Evolutionary conservation across 129 eudicot species (phyloP), one percentile per base, ranked within the genome.

Genomic region (Centella asiatica): DNA sequence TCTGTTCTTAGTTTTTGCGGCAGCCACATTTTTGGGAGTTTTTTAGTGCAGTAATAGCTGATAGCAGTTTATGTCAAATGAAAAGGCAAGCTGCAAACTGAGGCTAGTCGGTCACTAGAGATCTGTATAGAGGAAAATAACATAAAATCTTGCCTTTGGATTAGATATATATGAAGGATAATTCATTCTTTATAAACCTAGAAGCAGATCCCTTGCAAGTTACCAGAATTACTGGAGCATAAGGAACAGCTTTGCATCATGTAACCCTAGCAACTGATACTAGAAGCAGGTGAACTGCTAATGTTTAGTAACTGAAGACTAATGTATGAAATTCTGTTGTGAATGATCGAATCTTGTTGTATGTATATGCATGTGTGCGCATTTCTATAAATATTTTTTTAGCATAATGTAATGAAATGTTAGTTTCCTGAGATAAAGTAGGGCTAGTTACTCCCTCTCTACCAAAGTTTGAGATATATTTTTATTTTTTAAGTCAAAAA

Each of bases 11-110:
- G 68, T 81, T 47, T 90, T 90, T 76, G 95, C 95, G 4, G 81
- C 72, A 33, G 98, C 95, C 23, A 87, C 98, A 51, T 87, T 84
- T 77, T 86, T 90, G 33, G 98, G 98, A 57, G 82, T 90, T 37
- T 86, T 90, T 74, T 86, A 83, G 57, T 28, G 62, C 37, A 69
- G 65, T 46, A 19, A 32, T 51, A 57, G 68, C 66, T 39, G 48
- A 29, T 39, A 44, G 34, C 10, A 51, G 27, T 33, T 23, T 18
- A 25, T 36, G 53, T 29, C 64, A 57, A 60, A 39, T 57, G 8
- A 44, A 37, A 68, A 22, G 27, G 48, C n/a, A 15, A n/a, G 26
- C 65, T 19, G 46, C 31, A 9, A 22, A 44, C 18, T 4, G 45
- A 19, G 31, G 65, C 34, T 20, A 53, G 47, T 7, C n/a, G n/a